Percentiles rank a stretch among this genome's conserved stretches.
Conservation (phyloP, 2,329 filamentous ascomycete species). For the Exophiala bonariae region DNA sequence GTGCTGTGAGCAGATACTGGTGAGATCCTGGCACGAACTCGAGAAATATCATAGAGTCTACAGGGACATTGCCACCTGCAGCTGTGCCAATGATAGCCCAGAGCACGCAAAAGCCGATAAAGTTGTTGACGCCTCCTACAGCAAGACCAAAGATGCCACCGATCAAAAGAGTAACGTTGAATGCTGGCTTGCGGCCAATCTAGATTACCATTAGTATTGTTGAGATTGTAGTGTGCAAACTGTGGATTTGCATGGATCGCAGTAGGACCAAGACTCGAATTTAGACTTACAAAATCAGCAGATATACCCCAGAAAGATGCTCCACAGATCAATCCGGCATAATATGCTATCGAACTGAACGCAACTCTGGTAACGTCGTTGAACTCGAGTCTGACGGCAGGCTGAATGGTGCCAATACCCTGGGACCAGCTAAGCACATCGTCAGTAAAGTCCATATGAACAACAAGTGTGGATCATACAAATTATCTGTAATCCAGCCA, state of each 20-base stretch:
- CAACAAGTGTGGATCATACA: slow-evolving; percentile 2
- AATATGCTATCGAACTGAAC: slow-evolving; percentile 78
- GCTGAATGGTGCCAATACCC: slow-evolving; percentile 33
- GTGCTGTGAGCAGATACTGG: slow-evolving; percentile 56
- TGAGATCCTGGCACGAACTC: slow-evolving; percentile 58
- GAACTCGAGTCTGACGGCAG: slow-evolving; percentile 32
- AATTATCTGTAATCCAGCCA: slow-evolving; percentile 63
- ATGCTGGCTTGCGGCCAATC: slow-evolving; percentile 66
- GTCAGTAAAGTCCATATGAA: slow-evolving; percentile 32
- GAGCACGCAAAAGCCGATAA: slow-evolving; percentile 18
- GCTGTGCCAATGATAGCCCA: slow-evolving; percentile 14
- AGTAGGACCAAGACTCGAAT: too few relatives aligned
- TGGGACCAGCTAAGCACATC: slow-evolving; percentile 58
- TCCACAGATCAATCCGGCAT: slow-evolving; percentile 66
- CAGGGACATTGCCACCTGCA: slow-evolving; percentile 21
- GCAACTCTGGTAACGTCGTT: slow-evolving; percentile 63
- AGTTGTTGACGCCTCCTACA: slow-evolving; percentile 66
- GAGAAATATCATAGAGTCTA: slow-evolving; percentile 51
- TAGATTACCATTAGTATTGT: too few relatives aligned
- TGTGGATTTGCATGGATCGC: too few relatives aligned
- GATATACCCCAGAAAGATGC: slow-evolving; percentile 66
- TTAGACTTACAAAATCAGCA: slow-evolving; percentile 49
- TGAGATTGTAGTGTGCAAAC: too few relatives aligned
- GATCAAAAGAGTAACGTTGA: slow-evolving; percentile 66
- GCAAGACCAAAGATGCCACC: slow-evolving; percentile 62